Conservation (phyloP, 2,329 filamentous ascomycete species). For the Lachnellula willkommii region DNA sequence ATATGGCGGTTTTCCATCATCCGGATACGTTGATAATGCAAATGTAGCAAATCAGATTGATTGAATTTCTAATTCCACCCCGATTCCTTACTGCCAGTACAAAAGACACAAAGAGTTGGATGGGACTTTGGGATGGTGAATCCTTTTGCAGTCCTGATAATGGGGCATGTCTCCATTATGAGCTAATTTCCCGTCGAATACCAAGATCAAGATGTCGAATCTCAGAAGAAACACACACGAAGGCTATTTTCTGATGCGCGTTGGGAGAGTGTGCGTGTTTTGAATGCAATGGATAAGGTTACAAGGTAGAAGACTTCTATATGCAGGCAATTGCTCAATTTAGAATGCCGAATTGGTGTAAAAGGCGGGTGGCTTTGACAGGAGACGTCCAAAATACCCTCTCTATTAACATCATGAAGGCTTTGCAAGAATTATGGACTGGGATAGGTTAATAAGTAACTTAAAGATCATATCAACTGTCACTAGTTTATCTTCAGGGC, state of each 20-base stretch:
- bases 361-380: slow-evolving; percentile 42
- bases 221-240: neutral
- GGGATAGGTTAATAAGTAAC: no score
- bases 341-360: slow-evolving; percentile 37
- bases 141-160: neutral
- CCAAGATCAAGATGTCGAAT: neutral
- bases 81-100: no score
- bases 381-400: slow-evolving; percentile 37
- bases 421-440: no score
- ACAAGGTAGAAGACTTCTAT: slow-evolving; percentile 38
- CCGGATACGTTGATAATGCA: no score
- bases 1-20: no score
- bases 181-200: neutral
- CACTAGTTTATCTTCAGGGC: no score
- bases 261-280: slow-evolving; percentile 30
- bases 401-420: neutral
- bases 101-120: neutral
- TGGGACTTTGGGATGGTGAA: neutral
- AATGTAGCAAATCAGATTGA: no score
- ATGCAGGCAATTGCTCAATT: slow-evolving; percentile 39
- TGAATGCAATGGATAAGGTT: slow-evolving; percentile 35
- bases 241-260: neutral
- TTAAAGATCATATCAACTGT: no score
- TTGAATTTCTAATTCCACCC: no score
- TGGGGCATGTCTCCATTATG: neutral